Conservation (phyloP, 352 stramenopile species). For the Pythium aphanidermatum region DNA sequence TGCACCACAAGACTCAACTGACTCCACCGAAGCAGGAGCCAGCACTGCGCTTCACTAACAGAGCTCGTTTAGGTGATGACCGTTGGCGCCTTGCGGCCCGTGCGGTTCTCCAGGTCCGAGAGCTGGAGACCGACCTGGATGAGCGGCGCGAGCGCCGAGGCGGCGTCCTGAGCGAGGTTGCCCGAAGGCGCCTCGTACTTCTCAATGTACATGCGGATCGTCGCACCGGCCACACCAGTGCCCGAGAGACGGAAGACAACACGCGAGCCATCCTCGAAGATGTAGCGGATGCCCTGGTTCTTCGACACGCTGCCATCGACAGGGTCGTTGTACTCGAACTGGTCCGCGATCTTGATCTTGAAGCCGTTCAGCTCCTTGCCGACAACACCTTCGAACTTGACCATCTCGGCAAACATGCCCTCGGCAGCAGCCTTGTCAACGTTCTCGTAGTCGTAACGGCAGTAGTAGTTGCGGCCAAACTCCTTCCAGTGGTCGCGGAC, state of each 20-base stretch:
- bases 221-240: slow-evolving; percentile 96
- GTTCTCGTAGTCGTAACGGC: slow-evolving; percentile 99
- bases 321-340: slow-evolving; percentile 98
- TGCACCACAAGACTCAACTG: too few species aligned
- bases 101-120: slow-evolving; percentile 91
- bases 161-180: slow-evolving; percentile 76
- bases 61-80: slow-evolving; percentile 97
- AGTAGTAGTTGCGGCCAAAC: slow-evolving; percentile 99
- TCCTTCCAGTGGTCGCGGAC: slow-evolving; percentile 95
- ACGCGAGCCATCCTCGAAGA: slow-evolving; percentile 93
- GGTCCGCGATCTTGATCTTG: slow-evolving; percentile 87
- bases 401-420: slow-evolving; percentile 69
- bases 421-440: slow-evolving; percentile 88
- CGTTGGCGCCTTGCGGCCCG: slow-evolving; percentile 91
- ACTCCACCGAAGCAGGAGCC: too few species aligned
- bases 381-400: slow-evolving; percentile 56
- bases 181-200: slow-evolving; percentile 93
- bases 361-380: slow-evolving; percentile 74
- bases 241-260: slow-evolving; percentile 98
- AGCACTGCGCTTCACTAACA: not conserved
- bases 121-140: slow-evolving; percentile 91
- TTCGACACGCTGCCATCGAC: slow-evolving; percentile 95
- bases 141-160: slow-evolving; percentile 80
- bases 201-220: slow-evolving; percentile 99
- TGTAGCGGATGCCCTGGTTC: slow-evolving; percentile 96